Percentiles rank a stretch among this genome's conserved stretches.
Conservation (phyloP, 108 stramenopile species). For the Skeletonema marinoi region DNA sequence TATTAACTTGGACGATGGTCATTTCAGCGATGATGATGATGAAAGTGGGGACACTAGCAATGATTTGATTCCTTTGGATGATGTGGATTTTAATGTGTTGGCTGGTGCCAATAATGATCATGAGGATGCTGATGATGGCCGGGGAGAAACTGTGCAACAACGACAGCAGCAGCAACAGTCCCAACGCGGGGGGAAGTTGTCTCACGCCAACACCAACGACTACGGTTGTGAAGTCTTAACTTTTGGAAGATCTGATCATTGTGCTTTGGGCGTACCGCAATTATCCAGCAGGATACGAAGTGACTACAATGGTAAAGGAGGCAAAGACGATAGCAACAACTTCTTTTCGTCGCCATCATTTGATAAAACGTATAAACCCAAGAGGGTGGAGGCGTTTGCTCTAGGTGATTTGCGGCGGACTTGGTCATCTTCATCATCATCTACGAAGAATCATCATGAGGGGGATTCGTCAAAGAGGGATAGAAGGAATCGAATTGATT, state of each 20-base stretch:
- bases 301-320: conserved; percentile 7
- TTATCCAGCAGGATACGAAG: conserved; percentile 14
- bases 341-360: background rate
- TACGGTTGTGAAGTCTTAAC: conserved; percentile 79
- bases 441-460: background rate
- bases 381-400: conserved; percentile 46
- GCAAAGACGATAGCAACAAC: conserved; percentile 2
- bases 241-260: conserved; percentile 77
- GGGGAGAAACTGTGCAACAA: background rate
- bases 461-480: background rate
- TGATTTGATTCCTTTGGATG: conserved; percentile 22
- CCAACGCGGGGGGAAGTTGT: conserved; percentile 20
- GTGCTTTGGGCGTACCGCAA: conserved; percentile 68
- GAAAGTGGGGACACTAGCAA: conserved; percentile 6
- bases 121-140: background rate
- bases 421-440: conserved; percentile 16
- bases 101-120: background rate
- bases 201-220: conserved; percentile 18
- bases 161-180: conserved; percentile 2
- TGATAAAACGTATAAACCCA: conserved; percentile 29
- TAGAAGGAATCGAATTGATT: conserved; percentile 32
- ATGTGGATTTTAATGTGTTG: conserved; percentile 28
- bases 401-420: conserved; percentile 36
- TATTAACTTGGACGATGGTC: conserved; percentile 12
- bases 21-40: conserved; percentile 27